Percentiles rank a stretch among this genome's conserved stretches.
Conservation (phyloP, 805 yeast species). For the Wilhelminamyces savonicus region DNA sequence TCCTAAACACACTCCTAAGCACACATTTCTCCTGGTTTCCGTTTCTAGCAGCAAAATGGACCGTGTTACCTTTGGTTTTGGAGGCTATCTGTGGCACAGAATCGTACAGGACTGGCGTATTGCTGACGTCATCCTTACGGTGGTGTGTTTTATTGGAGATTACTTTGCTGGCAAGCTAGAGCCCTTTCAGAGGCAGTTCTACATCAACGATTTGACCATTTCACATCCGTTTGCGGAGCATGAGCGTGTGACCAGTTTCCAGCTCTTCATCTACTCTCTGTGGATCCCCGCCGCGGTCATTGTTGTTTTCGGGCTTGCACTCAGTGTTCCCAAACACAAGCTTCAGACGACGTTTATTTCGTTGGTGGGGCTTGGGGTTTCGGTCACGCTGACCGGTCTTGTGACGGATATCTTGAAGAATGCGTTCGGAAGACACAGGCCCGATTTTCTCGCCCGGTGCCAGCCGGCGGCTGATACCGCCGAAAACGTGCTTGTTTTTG, state of each 20-base stretch:
- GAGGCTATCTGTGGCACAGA: constrained; percentile 4
- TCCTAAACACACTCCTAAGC: too few relatives aligned
- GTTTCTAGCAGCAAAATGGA: too few relatives aligned
- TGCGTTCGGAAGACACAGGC: constrained; percentile 85
- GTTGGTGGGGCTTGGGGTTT: constrained; percentile 55
- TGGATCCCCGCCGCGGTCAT: constrained; percentile 44
- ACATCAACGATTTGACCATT: constrained; percentile 66
- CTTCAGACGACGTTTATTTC: constrained; percentile 58
- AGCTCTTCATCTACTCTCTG: constrained; percentile 49
- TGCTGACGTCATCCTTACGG: constrained; percentile 15
- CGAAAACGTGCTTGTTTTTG: constrained; percentile 44
- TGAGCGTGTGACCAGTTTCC: constrained; percentile 61
- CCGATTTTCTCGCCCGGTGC: constrained; percentile 88
- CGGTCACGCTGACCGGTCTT: constrained; percentile 54
- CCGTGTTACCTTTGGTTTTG: constrained; percentile 17
- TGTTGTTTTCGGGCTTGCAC: constrained; percentile 24
- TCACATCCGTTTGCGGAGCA: constrained; percentile 74
- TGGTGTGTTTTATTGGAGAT: constrained; percentile 11
- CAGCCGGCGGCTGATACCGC: constrained; percentile 59
- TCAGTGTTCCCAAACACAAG: constrained; percentile 48
- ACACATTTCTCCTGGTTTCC: too few relatives aligned
- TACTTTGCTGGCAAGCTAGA: constrained; percentile 17
- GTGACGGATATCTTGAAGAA: constrained; percentile 73
- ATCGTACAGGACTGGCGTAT: constrained; percentile 9
- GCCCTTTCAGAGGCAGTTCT: constrained; percentile 79